Percentiles rank a stretch among this genome's conserved stretches.
phyloP scores from a whole-genome alignment of 768 basidiomycete genomes.

The Zangia roseola region DNA sequence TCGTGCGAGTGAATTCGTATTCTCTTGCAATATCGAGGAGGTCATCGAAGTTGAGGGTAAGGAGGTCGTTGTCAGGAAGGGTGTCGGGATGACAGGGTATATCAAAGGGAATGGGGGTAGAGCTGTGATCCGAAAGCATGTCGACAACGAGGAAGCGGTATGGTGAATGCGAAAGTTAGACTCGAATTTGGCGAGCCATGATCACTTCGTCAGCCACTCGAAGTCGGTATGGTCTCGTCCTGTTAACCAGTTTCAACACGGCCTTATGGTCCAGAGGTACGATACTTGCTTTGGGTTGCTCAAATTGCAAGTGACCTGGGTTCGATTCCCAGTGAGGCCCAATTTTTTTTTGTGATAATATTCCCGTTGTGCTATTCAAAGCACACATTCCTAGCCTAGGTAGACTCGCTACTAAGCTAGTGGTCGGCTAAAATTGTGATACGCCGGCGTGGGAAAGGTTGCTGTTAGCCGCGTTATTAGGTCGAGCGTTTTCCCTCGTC shows the following conservation, averaged over 20 bases:
- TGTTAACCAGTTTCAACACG: not conserved
- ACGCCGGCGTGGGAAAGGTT: slow-evolving; percentile 22
- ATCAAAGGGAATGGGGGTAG: slow-evolving; percentile 4
- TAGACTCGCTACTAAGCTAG: too few species aligned
- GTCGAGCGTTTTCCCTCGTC: slow-evolving; percentile 22
- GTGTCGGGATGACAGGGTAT: not conserved
- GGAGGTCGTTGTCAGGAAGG: not conserved
- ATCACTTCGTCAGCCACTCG: slow-evolving; percentile 17
- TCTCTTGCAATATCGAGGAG: slow-evolving; percentile 30
- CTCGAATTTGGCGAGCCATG: too few species aligned
- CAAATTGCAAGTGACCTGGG: slow-evolving; percentile 38
- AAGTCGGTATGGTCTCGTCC: not conserved
- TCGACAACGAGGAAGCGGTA: slow-evolving; percentile 10
- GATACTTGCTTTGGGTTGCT: slow-evolving; percentile 37
- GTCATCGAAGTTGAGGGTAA: slow-evolving; percentile 23
- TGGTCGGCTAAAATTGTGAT: slow-evolving; percentile 1
- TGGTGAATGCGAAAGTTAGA: not conserved
- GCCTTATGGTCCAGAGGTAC: slow-evolving; percentile 40
- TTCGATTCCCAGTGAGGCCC: slow-evolving; percentile 43
- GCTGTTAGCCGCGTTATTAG: slow-evolving; percentile 28
- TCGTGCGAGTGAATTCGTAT: slow-evolving; percentile 26
- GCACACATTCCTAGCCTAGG: too few species aligned
- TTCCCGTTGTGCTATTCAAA: too few species aligned
- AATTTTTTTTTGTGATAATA: not conserved
- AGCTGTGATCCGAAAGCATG: slow-evolving; percentile 23